Percentiles rank a stretch among this genome's conserved stretches.
phyloP scores from a whole-genome alignment of 768 basidiomycete species.

The Phylloporus sp. region DNA sequence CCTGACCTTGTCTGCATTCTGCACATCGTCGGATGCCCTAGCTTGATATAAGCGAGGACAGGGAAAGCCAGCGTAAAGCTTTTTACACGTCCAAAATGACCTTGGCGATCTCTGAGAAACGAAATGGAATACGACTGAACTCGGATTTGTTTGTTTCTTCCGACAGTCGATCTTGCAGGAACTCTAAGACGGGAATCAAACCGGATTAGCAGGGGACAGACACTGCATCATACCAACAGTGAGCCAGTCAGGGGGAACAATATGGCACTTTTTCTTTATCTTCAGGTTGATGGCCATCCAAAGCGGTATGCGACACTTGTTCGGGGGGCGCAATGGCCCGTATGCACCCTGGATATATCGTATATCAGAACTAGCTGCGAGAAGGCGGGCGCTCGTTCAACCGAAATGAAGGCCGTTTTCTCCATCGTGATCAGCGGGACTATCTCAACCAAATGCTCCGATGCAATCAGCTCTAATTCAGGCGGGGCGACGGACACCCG shows the following conservation, averaged over 20 bases:
- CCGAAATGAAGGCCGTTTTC: conserved; percentile 86
- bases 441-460: conserved; percentile 79
- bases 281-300: conserved; percentile 97
- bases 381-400: conserved; percentile 31
- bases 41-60: not conserved
- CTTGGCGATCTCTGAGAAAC: conserved; percentile 87
- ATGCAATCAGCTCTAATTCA: conserved; percentile 86
- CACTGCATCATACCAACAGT: conserved; percentile 58
- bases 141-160: conserved; percentile 68
- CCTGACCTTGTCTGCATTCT: conserved; percentile 77
- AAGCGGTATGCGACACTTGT: conserved; percentile 79
- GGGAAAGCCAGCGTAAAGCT: not conserved
- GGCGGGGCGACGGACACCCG: conserved; percentile 71
- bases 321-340: conserved; percentile 87
- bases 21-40: conserved; percentile 88
- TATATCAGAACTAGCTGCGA: conserved; percentile 6
- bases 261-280: conserved; percentile 89
- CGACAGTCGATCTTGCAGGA: conserved; percentile 66
- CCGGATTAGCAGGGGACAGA: not conserved
- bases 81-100: conserved; percentile 88
- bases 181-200: conserved; percentile 46
- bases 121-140: conserved; percentile 80
- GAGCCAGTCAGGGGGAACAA: conserved; percentile 88
- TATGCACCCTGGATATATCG: conserved; percentile 66
- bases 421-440: conserved; percentile 89